A percentile compares a stretch with the other conserved stretches of the same genome.
Evolutionary conservation across 2,329 filamentous ascomycete genomes (phyloP).

Genomic region (Claviceps pazoutovae): DNA sequence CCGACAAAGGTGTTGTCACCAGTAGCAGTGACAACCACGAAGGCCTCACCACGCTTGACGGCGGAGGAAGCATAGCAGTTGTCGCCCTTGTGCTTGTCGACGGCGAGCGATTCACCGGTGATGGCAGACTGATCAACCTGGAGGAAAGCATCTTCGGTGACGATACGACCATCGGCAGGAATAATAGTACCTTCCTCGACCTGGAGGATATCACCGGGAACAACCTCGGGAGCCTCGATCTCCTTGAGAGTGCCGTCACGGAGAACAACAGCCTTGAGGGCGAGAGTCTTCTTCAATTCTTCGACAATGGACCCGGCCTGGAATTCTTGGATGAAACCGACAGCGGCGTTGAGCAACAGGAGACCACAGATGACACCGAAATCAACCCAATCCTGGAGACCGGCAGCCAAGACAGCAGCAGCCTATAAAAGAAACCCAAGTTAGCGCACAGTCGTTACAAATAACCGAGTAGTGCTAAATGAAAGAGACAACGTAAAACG

Average conservation of each 20-base stretch:
- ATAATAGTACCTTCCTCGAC: constrained; percentile 87
- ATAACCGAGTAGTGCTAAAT: background rate
- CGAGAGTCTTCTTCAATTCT: constrained; percentile 79
- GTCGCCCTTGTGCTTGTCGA: constrained; percentile 76
- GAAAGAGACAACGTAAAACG: background rate
- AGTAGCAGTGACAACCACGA: constrained; percentile 68
- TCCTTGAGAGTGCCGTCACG: constrained; percentile 65
- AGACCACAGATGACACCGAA: constrained; percentile 82
- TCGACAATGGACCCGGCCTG: constrained; percentile 85
- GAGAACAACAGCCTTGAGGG: constrained; percentile 75
- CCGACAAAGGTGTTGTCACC: constrained; percentile 87
- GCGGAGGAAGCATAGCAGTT: constrained; percentile 73
- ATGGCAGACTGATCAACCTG: constrained; percentile 89
- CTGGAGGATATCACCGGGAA: constrained; percentile 80
- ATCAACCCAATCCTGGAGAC: constrained; percentile 82
- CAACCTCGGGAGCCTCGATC: constrained; percentile 69
- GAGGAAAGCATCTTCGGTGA: constrained; percentile 70
- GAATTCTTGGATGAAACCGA: constrained; percentile 82
- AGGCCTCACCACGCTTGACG: constrained; percentile 81
- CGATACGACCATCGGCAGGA: constrained; percentile 73
- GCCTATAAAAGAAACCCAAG: constrained; percentile 27
- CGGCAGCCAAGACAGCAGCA: constrained; percentile 67
- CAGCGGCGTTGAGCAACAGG: constrained; percentile 68
- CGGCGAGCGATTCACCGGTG: constrained; percentile 81
- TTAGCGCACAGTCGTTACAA: constrained; percentile 12